Conservation (phyloP, 2,329 filamentous ascomycete species). For the Leptosphaerulina australis region DNA sequence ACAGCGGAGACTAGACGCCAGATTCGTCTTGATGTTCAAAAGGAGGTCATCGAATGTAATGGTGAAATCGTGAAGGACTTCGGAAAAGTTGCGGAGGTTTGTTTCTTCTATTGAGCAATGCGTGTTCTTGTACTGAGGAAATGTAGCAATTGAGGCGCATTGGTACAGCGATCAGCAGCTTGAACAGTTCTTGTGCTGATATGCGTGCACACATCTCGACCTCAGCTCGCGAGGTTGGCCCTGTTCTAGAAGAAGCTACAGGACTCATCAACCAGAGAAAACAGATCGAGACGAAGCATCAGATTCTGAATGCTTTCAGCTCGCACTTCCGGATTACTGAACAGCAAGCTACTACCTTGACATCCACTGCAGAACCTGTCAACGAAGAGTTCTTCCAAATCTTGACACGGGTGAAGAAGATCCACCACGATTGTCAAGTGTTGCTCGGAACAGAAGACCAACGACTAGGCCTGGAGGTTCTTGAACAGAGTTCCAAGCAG, state of each 20-base stretch:
- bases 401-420: constrained; percentile 79
- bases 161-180: constrained; percentile 73
- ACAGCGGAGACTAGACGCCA: constrained; percentile 78
- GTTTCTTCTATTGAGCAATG: constrained; percentile 13
- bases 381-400: constrained; percentile 83
- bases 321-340: constrained; percentile 85
- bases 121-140: constrained; percentile 30
- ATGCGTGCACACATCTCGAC: constrained; percentile 78
- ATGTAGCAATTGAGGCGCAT: constrained; percentile 83
- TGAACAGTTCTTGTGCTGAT: constrained; percentile 79
- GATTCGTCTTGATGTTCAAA: constrained; percentile 81
- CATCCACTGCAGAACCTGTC: constrained; percentile 78
- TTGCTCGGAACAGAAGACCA: constrained; percentile 90
- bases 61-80: constrained; percentile 87
- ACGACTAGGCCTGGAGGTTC: constrained; percentile 82
- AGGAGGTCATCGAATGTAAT: constrained; percentile 92
- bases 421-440: constrained; percentile 86
- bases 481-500: constrained; percentile 86
- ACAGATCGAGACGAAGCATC: constrained; percentile 79
- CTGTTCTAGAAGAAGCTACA: constrained; percentile 78
- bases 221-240: constrained; percentile 75
- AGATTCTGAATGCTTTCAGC: constrained; percentile 76
- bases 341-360: constrained; percentile 76
- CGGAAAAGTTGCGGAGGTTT: constrained; percentile 82
- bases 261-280: constrained; percentile 73